A percentile compares a stretch with the other conserved stretches of the same genome.
Conservation (phyloP, 805 yeast species). For the Suhomyces pyralidae region DNA sequence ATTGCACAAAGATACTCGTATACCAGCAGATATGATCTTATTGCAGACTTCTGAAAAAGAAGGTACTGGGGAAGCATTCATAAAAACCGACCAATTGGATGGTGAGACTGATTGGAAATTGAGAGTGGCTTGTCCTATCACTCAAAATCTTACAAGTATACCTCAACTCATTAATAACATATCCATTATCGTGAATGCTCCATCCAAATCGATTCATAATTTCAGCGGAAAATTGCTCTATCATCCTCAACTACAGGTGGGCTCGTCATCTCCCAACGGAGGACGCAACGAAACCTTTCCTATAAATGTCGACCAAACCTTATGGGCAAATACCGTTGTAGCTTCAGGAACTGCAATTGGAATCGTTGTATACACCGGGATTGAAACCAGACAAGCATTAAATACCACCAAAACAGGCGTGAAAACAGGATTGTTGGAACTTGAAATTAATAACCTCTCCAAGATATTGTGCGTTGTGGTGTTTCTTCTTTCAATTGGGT, state of each 20-base stretch:
- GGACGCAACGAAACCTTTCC: constrained; percentile 50
- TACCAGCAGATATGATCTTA: constrained; percentile 91
- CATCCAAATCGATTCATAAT: constrained; percentile 77
- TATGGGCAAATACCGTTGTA: constrained; percentile 97
- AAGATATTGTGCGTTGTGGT: constrained; percentile 88
- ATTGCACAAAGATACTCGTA: constrained; percentile 74
- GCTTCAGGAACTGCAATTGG: constrained; percentile 94
- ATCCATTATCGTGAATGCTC: constrained; percentile 68
- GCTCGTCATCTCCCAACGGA: constrained; percentile 14
- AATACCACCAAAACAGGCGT: constrained; percentile 86
- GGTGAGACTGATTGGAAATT: constrained; percentile 99
- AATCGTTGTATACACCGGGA: constrained; percentile 84
- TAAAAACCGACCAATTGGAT: constrained; percentile 95
- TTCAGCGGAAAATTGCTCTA: constrained; percentile 73
- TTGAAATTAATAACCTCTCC: constrained; percentile 85
- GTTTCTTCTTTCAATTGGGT: constrained; percentile 66
- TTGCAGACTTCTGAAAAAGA: constrained; percentile 73
- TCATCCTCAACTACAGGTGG: constrained; percentile 31
- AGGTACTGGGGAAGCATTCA: constrained; percentile 79
- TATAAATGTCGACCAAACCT: constrained; percentile 80
- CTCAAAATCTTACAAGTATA: constrained; percentile 56
- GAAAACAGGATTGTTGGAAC: constrained; percentile 83
- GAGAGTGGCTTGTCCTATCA: constrained; percentile 68
- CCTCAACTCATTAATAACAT: constrained; percentile 50
- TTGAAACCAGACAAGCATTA: constrained; percentile 91